Evolutionary conservation across 306 rosid species (phyloP).

Genomic region (Dryas alaskensis): DNA sequence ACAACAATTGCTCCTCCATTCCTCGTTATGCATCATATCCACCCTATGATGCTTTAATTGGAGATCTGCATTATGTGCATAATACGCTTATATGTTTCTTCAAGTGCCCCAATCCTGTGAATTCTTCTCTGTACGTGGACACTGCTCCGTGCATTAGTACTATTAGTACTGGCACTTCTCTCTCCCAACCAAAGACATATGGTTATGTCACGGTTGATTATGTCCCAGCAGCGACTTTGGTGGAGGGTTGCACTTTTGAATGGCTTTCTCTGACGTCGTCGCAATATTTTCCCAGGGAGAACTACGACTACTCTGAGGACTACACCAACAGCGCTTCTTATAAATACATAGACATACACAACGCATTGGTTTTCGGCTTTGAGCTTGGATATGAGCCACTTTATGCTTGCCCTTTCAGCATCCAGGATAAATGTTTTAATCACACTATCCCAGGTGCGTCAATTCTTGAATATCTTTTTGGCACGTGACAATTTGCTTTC

Average conservation of each 20-base stretch:
- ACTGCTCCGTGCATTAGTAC: neutral
- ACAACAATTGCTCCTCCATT: neutral
- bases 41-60: too few species aligned
- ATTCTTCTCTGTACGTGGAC: neutral
- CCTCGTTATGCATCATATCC: neutral
- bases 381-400: neutral
- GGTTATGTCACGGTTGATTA: neutral
- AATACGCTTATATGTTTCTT: too few species aligned
- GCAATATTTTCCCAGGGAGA: too few species aligned
- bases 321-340: neutral
- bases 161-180: neutral
- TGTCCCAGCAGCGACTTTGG: neutral
- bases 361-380: conserved; percentile 12
- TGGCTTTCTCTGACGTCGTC: neutral
- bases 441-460: too few species aligned
- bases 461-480: too few species aligned
- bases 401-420: too few species aligned
- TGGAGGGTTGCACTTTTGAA: neutral
- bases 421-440: too few species aligned
- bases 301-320: too few species aligned
- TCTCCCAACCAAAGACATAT: neutral
- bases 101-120: neutral
- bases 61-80: too few species aligned
- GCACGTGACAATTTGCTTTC: too few species aligned
- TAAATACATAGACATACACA: neutral